Evolutionary conservation across 495 filamentous ascomycete genomes (phyloP).

Genomic region (Hypoxylon lienhwacheense): DNA sequence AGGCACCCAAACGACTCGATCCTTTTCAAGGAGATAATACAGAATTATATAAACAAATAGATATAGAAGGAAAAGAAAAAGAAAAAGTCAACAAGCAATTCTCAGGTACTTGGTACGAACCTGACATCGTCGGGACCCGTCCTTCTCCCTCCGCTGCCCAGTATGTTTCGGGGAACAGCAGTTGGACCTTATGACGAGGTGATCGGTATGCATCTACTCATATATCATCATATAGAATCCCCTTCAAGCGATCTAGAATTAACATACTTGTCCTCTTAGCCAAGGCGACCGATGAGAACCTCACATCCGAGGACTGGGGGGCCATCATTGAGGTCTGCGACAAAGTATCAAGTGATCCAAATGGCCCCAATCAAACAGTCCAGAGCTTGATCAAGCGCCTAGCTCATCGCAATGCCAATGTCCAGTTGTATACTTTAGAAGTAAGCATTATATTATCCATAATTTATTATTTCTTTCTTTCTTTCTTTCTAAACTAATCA

Average conservation of each 20-base stretch:
- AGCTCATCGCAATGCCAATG: slow-evolving; percentile 96
- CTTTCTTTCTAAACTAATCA: not conserved
- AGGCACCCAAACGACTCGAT: not conserved
- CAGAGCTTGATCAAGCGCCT: slow-evolving; percentile 93
- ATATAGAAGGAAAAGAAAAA: not conserved
- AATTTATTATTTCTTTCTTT: not conserved
- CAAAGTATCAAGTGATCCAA: slow-evolving; percentile 64
- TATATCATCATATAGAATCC: slow-evolving; percentile 6
- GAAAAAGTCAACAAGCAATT: not conserved
- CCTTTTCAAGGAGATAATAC: no score
- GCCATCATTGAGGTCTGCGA: slow-evolving; percentile 99
- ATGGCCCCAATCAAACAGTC: slow-evolving; percentile 85
- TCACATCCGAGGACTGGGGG: slow-evolving; percentile 98
- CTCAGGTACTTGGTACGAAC: no score
- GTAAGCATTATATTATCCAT: slow-evolving; percentile 47
- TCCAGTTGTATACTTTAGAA: slow-evolving; percentile 98
- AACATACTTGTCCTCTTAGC: slow-evolving; percentile 52
- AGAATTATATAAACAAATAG: no score
- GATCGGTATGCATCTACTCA: slow-evolving; percentile 47
- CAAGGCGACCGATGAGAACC: slow-evolving; percentile 98
- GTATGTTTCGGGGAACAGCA: slow-evolving; percentile 57
- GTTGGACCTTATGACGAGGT: slow-evolving; percentile 54
- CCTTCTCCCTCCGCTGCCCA: slow-evolving; percentile 27
- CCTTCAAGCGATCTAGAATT: slow-evolving; percentile 5
- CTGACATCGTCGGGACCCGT: no score